phyloP scores from a whole-genome alignment of 2,329 filamentous ascomycete species.

The Orbilia oligospora region DNA sequence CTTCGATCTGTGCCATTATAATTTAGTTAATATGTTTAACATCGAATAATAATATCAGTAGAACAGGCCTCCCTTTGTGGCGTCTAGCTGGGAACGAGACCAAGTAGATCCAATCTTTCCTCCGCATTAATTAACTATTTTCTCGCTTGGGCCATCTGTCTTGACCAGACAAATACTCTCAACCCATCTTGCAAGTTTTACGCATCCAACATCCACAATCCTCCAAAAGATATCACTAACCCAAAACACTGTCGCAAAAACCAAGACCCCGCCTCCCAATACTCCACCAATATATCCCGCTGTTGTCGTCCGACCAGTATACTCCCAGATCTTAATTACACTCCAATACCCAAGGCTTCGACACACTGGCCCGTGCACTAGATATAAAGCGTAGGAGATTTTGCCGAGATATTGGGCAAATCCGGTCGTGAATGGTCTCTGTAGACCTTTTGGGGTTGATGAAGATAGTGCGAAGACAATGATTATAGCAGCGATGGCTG shows the following conservation, averaged over 20 bases:
- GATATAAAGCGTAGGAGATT: conserved; percentile 64
- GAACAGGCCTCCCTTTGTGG: no score
- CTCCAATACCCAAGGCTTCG: conserved; percentile 62
- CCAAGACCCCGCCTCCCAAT: conserved; percentile 43
- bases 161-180: conserved; percentile 44
- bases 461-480: conserved; percentile 62
- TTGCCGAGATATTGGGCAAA: conserved; percentile 65
- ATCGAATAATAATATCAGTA: no score
- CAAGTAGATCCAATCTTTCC: background rate
- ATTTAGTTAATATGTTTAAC: no score
- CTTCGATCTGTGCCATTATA: background rate
- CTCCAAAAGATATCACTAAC: conserved; percentile 63
- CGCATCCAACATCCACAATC: conserved; percentile 60
- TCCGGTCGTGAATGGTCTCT: conserved; percentile 64
- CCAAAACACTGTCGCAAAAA: conserved; percentile 62
- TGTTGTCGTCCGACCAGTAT: conserved; percentile 36
- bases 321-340: conserved; percentile 48
- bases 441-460: conserved; percentile 60
- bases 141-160: conserved; percentile 15
- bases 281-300: conserved; percentile 37
- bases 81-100: no score
- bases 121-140: conserved; percentile 3
- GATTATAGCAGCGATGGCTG: conserved; percentile 63
- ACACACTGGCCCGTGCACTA: conserved; percentile 64
- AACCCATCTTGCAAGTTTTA: conserved; percentile 60